Conservation (phyloP, 352 stramenopile species). For the Globisporangium echinulatum region DNA sequence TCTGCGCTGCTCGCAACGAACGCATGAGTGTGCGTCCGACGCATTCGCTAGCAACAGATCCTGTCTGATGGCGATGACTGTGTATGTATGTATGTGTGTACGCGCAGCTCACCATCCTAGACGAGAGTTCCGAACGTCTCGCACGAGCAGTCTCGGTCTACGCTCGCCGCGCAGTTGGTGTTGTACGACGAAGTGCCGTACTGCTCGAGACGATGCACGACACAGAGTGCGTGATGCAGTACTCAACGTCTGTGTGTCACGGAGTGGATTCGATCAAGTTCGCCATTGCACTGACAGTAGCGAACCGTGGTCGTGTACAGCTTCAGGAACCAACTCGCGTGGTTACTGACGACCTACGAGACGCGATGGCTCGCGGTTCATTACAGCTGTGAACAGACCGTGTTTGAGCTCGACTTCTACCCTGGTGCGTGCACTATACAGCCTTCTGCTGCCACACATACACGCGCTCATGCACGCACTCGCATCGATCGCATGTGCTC, state of each 20-base stretch:
- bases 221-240: conserved; percentile 13
- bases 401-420: conserved; percentile 45
- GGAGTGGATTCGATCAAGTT: too few relatives aligned
- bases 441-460: not conserved
- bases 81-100: not conserved
- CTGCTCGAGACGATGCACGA: conserved; percentile 9
- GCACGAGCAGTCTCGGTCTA: conserved; percentile 28
- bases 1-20: too few relatives aligned
- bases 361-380: conserved; percentile 44
- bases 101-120: conserved; percentile 30
- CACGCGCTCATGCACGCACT: too few relatives aligned
- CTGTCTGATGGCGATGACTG: not conserved
- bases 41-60: too few relatives aligned
- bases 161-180: conserved; percentile 26
- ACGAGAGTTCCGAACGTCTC: conserved; percentile 31
- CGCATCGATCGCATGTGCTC: not conserved
- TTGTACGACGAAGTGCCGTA: conserved; percentile 12
- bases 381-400: conserved; percentile 31
- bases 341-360: conserved; percentile 30
- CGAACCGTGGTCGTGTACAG: conserved; percentile 11
- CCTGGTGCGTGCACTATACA: conserved; percentile 19
- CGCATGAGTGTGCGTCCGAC: too few relatives aligned
- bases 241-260: too few relatives aligned
- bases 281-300: too few relatives aligned
- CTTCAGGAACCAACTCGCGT: conserved; percentile 27